A percentile compares a stretch with the other conserved stretches of the same genome.
phyloP scores from a whole-genome alignment of 331 rosid genomes.

The Stylosanthes scabra region DNA sequence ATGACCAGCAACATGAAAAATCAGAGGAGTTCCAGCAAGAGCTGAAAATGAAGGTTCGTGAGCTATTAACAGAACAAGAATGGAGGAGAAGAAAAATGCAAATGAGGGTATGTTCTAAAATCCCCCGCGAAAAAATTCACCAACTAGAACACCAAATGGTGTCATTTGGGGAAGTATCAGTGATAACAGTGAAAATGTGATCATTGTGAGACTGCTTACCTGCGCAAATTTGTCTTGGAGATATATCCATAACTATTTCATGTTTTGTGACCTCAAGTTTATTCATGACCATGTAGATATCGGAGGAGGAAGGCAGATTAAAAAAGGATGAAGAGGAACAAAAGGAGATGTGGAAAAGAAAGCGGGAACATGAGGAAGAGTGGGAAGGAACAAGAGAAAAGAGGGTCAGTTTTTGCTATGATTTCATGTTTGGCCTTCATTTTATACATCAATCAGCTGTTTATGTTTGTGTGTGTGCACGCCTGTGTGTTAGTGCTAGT shows the following conservation, averaged over 20 bases:
- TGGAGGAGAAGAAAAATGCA: conserved; percentile 99
- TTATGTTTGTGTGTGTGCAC: background rate
- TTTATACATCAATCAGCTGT: conserved; percentile 15
- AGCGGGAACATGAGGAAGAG: conserved; percentile 97
- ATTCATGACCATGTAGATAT: conserved; percentile 61
- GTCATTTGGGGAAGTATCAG: background rate
- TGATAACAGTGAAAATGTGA: background rate
- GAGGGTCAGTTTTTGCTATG: conserved; percentile 70
- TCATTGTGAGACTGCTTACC: background rate
- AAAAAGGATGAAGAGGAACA: conserved; percentile 95
- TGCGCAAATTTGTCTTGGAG: background rate
- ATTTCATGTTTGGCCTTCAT: conserved; percentile 31
- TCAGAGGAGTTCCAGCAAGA: conserved; percentile 91
- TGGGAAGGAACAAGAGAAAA: conserved; percentile 99
- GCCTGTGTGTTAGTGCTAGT: background rate
- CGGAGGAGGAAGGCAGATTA: conserved; percentile 98
- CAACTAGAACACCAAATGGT: background rate
- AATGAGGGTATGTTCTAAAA: conserved; percentile 79
- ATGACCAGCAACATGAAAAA: conserved; percentile 78
- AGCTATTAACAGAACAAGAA: conserved; percentile 94
- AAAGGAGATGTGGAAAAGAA: conserved; percentile 98
- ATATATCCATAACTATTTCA: background rate
- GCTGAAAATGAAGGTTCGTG: conserved; percentile 89
- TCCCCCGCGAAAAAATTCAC: background rate
- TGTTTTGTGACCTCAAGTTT: conserved; percentile 23